Evolutionary conservation across 345 rosid species (phyloP).

Genomic region (Aquilaria yunnanensis): DNA sequence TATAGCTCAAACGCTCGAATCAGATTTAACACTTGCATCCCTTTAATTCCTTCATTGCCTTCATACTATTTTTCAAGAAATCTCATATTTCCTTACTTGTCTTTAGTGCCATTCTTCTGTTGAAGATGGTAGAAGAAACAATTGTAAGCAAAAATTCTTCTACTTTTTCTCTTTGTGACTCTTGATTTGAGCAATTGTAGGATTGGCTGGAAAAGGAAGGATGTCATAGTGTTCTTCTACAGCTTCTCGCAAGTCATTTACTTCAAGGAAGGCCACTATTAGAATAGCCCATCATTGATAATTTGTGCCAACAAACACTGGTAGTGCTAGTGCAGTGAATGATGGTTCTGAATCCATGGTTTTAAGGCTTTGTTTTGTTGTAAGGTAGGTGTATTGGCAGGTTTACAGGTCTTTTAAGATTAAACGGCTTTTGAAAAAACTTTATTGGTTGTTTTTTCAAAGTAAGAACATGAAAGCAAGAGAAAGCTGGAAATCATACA

Average conservation of each 20-base stretch:
- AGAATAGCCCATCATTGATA: not conserved
- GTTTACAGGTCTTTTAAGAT: too few species aligned
- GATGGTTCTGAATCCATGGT: too few species aligned
- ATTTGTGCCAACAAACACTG: not conserved
- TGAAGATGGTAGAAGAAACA: not conserved
- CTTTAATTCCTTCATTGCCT: not conserved
- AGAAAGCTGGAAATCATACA: too few species aligned
- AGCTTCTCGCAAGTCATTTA: not conserved
- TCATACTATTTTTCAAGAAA: not conserved
- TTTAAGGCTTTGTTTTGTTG: too few species aligned
- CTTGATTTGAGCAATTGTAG: not conserved
- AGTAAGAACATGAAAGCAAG: too few species aligned
- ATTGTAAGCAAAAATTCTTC: not conserved
- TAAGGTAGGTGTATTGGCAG: too few species aligned
- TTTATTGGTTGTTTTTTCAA: too few species aligned
- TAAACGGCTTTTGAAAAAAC: too few species aligned
- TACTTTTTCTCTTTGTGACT: not conserved
- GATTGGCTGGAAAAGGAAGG: not conserved
- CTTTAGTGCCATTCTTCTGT: not conserved
- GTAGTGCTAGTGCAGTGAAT: too few species aligned
- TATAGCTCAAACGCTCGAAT: not conserved
- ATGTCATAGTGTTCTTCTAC: not conserved
- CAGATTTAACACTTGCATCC: not conserved
- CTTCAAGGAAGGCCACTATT: not conserved
- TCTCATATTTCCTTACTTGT: not conserved